Evolutionary conservation across 2,329 filamentous ascomycete species (phyloP).

Genomic region (Talaromyces sp.): DNA sequence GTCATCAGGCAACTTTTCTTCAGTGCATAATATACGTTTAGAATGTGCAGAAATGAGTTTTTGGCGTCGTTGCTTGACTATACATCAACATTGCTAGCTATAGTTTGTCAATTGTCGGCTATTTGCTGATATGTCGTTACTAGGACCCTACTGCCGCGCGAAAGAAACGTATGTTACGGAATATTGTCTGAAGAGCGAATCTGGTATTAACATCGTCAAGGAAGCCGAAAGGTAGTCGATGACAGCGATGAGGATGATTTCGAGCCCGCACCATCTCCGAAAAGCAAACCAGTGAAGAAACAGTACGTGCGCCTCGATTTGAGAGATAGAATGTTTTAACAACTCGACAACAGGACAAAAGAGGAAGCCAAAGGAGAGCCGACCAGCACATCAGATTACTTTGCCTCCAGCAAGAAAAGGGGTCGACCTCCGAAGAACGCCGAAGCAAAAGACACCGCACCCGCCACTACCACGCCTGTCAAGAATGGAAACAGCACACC

Average conservation of each 20-base stretch:
- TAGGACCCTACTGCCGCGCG: constrained; percentile 20
- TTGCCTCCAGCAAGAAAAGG: constrained; percentile 58
- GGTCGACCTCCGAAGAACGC: constrained; percentile 44
- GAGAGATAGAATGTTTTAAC: constrained; percentile 14
- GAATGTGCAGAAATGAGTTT: not conserved
- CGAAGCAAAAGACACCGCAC: constrained; percentile 23
- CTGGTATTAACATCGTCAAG: constrained; percentile 26
- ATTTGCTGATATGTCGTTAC: not conserved
- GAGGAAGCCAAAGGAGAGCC: constrained; percentile 54
- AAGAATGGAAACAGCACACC: constrained; percentile 28
- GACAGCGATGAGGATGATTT: constrained; percentile 77
- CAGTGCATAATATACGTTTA: not conserved
- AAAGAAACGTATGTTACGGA: constrained; percentile 17
- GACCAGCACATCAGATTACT: constrained; percentile 64
- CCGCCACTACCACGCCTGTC: constrained; percentile 16
- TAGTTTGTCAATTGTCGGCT: not conserved
- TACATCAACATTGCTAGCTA: not conserved
- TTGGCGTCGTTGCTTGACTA: not conserved
- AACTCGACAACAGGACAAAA: constrained; percentile 41
- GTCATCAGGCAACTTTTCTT: constrained; percentile 14
- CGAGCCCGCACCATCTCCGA: constrained; percentile 34
- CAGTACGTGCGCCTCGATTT: constrained; percentile 44
- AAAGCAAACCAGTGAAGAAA: constrained; percentile 43
- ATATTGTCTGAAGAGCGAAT: not conserved
- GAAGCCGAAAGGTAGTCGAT: constrained; percentile 68